Base-by-base conservation (phyloP, 768 basidiomycete genomes). In the Termitomyces sp. region DNA sequence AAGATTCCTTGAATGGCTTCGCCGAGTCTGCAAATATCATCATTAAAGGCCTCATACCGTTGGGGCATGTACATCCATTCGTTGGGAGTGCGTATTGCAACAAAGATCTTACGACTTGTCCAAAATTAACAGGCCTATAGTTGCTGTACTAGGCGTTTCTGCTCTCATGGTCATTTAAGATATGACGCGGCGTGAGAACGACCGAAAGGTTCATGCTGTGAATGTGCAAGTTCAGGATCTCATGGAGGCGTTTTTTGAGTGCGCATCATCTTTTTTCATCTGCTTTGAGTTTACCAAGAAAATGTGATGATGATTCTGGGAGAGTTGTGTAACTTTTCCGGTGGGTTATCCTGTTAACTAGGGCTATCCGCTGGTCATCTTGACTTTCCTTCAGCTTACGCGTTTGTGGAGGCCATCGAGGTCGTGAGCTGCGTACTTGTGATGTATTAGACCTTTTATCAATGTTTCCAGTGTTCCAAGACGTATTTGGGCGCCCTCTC, bases 401-500 rank as follows among this genome's bases (percentile, higher is more conserved):
- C 94, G 7, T 94, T 95, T 69, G 87, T 91, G 26, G 88, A 93
- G 69, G 93, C 93, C 29, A 88, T 98, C 64, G 85, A 98, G 58
- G 97, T 98, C 59, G 89, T 92, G 69, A 61, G 86, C 79, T 48
- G 20, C 27, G 22, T 39, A 43, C n/a, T 50, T 16, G 34, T 42
- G 13, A 39, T 12, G 34, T n/a, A 48, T 16, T 34, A 43, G 56
- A 49, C 47, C 16, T 46, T 34, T 46, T 48, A 56, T 51, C 58
- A 48, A 55, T 44, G 46, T 37, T 32, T 50, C 57, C 36, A 51
- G n/a, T n/a, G 53, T 9, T 46, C 22, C 56, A 61, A 90, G 86
- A 98, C 96, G 39, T 96, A 97, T 3, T 83, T 99, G 64, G 96
- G 96, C 42, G 94, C 96, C 8, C 82, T 99, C 55, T 94, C 94